Evolutionary conservation across 2,329 filamentous ascomycete genomes (phyloP).

Genomic region (Chrysoporthe puriensis): DNA sequence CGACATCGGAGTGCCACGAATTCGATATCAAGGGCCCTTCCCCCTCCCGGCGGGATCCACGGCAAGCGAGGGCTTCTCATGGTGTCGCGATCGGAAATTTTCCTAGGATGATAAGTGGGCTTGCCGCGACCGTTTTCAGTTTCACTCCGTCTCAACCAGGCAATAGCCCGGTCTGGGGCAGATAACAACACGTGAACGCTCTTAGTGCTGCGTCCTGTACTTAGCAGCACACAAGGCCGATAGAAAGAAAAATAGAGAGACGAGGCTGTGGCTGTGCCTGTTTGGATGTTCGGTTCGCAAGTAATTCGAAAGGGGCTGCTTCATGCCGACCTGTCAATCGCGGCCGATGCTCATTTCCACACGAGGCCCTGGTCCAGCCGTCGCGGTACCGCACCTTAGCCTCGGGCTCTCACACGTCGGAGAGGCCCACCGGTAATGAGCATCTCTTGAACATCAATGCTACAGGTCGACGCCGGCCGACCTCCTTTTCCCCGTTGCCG

Average conservation of each 20-base stretch:
- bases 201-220: neutral
- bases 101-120: constrained; percentile 26
- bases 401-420: neutral
- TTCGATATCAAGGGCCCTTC: constrained; percentile 6
- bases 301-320: constrained; percentile 6
- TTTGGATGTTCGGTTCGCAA: neutral
- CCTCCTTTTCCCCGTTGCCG: neutral
- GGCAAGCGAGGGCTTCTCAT: neutral
- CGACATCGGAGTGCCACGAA: neutral
- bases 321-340: constrained; percentile 14
- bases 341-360: constrained; percentile 10
- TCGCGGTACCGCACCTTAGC: neutral
- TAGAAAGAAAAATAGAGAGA: neutral
- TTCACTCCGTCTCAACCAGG: constrained; percentile 26
- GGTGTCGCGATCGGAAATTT: constrained; percentile 18
- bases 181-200: neutral
- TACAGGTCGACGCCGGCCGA: neutral
- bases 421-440: constrained; percentile 4
- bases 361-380: neutral
- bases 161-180: constrained; percentile 15
- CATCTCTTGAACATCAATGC: constrained; percentile 17
- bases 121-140: constrained; percentile 25
- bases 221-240: no score
- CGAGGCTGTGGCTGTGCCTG: constrained; percentile 14
- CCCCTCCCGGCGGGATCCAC: neutral